Evolutionary conservation across 2,329 filamentous ascomycete genomes (phyloP).

Genomic region (Cladosporium sp.): DNA sequence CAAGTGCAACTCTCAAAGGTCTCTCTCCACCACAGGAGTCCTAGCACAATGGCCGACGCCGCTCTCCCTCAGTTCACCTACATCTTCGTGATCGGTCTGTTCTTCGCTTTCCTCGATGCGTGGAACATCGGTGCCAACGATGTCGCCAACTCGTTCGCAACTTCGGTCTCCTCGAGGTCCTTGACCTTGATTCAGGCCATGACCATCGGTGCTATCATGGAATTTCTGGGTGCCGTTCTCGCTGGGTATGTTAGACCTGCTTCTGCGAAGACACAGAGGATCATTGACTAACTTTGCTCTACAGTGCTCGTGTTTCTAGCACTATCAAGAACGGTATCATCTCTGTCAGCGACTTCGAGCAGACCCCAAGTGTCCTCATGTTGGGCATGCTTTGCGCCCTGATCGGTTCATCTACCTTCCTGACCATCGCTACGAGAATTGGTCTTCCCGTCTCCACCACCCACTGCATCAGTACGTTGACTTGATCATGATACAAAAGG

Average conservation of each 20-base stretch:
- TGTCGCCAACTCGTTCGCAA: slow-evolving; percentile 51
- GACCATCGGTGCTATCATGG: slow-evolving; percentile 44
- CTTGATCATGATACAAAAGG: neutral
- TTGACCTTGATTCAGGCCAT: slow-evolving; percentile 48
- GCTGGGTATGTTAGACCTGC: slow-evolving; percentile 32
- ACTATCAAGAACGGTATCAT: slow-evolving; percentile 48
- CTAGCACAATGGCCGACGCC: slow-evolving; percentile 23
- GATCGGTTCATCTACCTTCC: slow-evolving; percentile 47
- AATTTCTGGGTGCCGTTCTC: slow-evolving; percentile 48
- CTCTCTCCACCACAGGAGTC: neutral
- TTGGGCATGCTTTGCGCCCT: slow-evolving; percentile 53
- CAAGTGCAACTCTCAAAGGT: too few species aligned
- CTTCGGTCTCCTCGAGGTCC: slow-evolving; percentile 46
- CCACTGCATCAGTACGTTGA: slow-evolving; percentile 44
- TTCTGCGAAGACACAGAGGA: neutral
- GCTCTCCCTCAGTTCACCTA: slow-evolving; percentile 53
- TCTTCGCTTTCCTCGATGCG: slow-evolving; percentile 61
- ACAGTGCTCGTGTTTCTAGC: slow-evolving; percentile 37
- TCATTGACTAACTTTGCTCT: neutral
- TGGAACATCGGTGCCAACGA: slow-evolving; percentile 58
- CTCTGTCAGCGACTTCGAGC: slow-evolving; percentile 39
- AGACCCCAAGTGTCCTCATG: slow-evolving; percentile 46
- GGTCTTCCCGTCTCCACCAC: slow-evolving; percentile 54
- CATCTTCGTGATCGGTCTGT: slow-evolving; percentile 56
- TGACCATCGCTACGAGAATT: slow-evolving; percentile 48